A percentile compares a stretch with the other conserved stretches of the same genome.
Conservation (phyloP, 257 asterid species). For the Coffea eugenioides region DNA sequence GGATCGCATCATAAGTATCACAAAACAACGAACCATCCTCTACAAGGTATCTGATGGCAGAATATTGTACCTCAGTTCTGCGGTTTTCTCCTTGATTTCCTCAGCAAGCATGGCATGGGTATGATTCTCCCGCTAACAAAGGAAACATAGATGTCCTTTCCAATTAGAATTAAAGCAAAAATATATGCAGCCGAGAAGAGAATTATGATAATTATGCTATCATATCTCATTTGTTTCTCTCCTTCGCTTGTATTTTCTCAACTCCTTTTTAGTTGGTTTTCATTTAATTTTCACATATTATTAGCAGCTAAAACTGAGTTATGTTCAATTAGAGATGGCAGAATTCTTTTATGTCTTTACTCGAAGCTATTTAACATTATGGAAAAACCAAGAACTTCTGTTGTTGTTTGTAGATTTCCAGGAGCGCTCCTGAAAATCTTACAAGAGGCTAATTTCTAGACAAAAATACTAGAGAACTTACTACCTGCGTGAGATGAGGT, state of each 20-base stretch:
- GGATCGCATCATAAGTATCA: background rate
- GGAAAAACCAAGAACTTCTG: no score
- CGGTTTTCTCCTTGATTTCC: conserved; percentile 43
- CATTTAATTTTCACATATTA: background rate
- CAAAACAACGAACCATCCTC: background rate
- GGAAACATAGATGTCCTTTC: background rate
- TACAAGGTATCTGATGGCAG: background rate
- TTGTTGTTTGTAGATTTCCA: no score
- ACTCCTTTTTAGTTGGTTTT: background rate
- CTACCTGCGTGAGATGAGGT: conserved; percentile 35
- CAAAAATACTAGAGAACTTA: background rate
- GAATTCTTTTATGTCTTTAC: background rate
- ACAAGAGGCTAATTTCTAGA: no score
- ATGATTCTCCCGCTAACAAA: conserved; percentile 24
- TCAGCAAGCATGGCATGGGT: conserved; percentile 35
- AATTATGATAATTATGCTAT: background rate
- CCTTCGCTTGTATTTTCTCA: background rate
- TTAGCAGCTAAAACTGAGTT: background rate
- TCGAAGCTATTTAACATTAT: background rate
- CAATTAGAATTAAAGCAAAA: background rate
- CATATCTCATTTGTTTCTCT: background rate
- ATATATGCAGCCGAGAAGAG: background rate
- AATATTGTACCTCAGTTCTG: conserved; percentile 54
- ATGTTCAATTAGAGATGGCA: background rate
- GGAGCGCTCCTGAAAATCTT: no score